These are phyloP conservation scores for Aspergillus persii DNA, from an alignment of 2,329 filamentous ascomycete genomes.

Conservation along the genomic window DNA sequence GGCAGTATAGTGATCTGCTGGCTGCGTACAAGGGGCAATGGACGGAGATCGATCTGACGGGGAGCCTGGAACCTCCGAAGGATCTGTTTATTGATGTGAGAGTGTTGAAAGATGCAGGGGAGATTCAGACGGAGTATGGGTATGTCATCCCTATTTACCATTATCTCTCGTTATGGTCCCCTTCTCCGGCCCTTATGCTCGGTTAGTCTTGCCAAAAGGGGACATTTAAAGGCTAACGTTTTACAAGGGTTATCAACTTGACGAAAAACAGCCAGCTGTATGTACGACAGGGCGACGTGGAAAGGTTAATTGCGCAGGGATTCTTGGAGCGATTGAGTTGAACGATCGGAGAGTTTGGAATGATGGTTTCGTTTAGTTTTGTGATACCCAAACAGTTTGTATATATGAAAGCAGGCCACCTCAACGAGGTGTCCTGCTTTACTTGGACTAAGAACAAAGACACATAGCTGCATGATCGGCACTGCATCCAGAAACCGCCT, in stretches of 20 bases:
- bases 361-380: slow-evolving; percentile 12
- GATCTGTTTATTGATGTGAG: slow-evolving; percentile 97
- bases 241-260: slow-evolving; percentile 78
- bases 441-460: neutral
- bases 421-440: neutral
- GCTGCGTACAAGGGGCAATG: slow-evolving; percentile 98
- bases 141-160: slow-evolving; percentile 47
- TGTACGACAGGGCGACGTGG: slow-evolving; percentile 91
- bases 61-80: slow-evolving; percentile 86
- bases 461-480: neutral
- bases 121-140: slow-evolving; percentile 99
- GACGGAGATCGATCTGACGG: slow-evolving; percentile 96
- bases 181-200: neutral
- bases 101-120: slow-evolving; percentile 92
- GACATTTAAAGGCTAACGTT: slow-evolving; percentile 23
- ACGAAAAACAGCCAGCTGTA: slow-evolving; percentile 99
- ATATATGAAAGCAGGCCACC: neutral
- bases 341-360: slow-evolving; percentile 31
- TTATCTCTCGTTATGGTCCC: neutral
- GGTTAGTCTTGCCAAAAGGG: too few relatives aligned
- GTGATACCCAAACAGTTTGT: slow-evolving; percentile 15
- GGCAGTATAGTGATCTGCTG: slow-evolving; percentile 85
- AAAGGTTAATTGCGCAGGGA: slow-evolving; percentile 87
- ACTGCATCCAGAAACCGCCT: neutral
- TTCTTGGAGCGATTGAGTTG: slow-evolving; percentile 88